Base-by-base conservation (phyloP, 345 rosid species). In the Salix caprea region DNA sequence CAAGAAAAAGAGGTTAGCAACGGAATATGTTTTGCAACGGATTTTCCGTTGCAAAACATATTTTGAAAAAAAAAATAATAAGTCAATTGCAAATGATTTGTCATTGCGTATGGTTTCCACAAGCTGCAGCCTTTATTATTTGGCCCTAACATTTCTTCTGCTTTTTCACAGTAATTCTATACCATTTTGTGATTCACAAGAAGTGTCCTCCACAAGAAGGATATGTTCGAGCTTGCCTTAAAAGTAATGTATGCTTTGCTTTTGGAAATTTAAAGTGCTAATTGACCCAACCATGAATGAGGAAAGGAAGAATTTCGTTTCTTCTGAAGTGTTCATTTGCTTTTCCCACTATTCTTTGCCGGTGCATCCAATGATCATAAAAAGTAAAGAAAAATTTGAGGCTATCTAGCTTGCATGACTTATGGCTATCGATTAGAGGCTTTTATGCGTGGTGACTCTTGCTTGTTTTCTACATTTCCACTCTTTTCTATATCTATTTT, bases 111-210 rank as follows among this genome's bases (percentile, higher is more conserved):
- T 56, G 26, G 23, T 56, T 8, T 56, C 26, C 24, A 56, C 42
- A 28, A 34, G 37, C 72, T 58, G 18, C 61, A 42, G 16, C 23
- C 71, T 1, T 42, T 64, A 18, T 21, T 52, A 36, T 73, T 64
- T 18, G 61, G 13, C 52, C 64, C 75, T 23, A 54, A 69, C 32
- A 69, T 46, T 26, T 65, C 44, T 18, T 77, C 76, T 74, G 39
- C 52, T 87, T 74, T 50, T 85, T 76, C 56, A 24, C 93, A 96
- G 99, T 91, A 28, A 92, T 93, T 56, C 89, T 91, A 46, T 96
- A 86, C 84, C 97, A 96, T 83, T 96, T 98, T 3, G 94, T 92
- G 65, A 81, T 82, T 76, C 97, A 94, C 89, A 87, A 91, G 85
- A 86, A 90, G 70, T 90, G 97, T 72, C 90, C 88, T 7, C 89